A percentile compares a stretch with the other conserved stretches of the same genome.
These are phyloP conservation scores for Herpetomonas samuelpessoai DNA, from an alignment of 208 protist species.

Conservation along the genomic window DNA sequence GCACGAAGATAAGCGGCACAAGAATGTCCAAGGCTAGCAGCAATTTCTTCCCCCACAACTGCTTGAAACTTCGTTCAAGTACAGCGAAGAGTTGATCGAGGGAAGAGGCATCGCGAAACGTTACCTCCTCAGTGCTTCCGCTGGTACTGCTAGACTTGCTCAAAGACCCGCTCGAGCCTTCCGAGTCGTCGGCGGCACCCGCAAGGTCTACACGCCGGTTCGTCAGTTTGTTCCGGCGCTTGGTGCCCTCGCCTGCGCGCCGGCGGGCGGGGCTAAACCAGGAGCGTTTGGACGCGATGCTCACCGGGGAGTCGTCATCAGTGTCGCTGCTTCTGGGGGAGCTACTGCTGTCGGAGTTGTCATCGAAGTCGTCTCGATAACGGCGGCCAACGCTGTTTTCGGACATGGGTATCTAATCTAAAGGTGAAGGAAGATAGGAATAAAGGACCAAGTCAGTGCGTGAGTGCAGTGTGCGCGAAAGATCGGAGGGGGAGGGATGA, in stretches of 20 bases:
- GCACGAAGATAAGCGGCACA: slow-evolving; percentile 20
- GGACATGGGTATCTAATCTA: too few relatives aligned
- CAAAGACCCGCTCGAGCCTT: too few relatives aligned
- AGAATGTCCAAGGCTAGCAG: slow-evolving; percentile 10
- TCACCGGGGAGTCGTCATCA: background rate
- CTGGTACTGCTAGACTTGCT: too few relatives aligned
- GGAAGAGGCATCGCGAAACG: background rate
- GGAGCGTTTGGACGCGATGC: background rate
- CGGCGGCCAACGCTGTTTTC: too few relatives aligned
- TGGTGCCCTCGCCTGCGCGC: background rate
- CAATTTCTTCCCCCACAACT: slow-evolving; percentile 8
- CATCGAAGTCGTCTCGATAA: too few relatives aligned
- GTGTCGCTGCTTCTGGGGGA: too few relatives aligned
- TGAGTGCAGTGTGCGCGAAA: too few relatives aligned
- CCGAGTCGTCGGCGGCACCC: too few relatives aligned
- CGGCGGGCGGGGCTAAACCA: background rate
- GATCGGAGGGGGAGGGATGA: too few relatives aligned
- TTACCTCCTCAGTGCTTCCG: background rate
- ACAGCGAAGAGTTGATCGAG: slow-evolving; percentile 1
- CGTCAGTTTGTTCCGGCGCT: background rate
- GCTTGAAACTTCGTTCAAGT: background rate
- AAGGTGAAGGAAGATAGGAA: too few relatives aligned
- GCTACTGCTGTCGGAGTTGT: too few relatives aligned
- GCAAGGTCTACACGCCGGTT: background rate
- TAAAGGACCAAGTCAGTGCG: too few relatives aligned